Evolutionary conservation across 805 yeast species (phyloP).

Genomic region (Saccharomycodes ludwigii): DNA sequence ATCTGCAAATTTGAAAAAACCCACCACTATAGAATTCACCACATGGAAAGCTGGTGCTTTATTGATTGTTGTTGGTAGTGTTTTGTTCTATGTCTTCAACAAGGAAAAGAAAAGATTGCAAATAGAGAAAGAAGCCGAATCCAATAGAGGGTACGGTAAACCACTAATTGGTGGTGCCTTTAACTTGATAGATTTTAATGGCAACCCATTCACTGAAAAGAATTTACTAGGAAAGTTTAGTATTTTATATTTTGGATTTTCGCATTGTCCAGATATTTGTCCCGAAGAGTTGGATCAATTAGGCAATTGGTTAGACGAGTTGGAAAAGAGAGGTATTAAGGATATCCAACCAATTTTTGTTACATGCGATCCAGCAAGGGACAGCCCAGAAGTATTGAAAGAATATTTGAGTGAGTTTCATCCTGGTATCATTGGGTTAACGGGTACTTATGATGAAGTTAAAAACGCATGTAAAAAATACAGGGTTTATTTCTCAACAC

Average conservation of each 20-base stretch:
- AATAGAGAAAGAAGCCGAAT: constrained; percentile 67
- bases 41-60: constrained; percentile 75
- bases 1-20: constrained; percentile 25
- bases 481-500: constrained; percentile 96
- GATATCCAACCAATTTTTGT: constrained; percentile 73
- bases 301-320: constrained; percentile 49
- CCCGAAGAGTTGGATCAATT: constrained; percentile 95
- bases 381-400: constrained; percentile 72
- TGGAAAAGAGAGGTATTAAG: constrained; percentile 45
- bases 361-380: constrained; percentile 96
- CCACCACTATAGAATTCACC: constrained; percentile 46
- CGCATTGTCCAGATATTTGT: constrained; percentile 97
- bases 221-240: constrained; percentile 70
- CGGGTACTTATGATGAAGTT: constrained; percentile 80
- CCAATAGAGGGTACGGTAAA: constrained; percentile 79
- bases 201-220: constrained; percentile 63
- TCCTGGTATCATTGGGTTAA: constrained; percentile 76
- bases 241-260: constrained; percentile 88
- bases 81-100: constrained; percentile 56
- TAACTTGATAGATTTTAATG: constrained; percentile 55
- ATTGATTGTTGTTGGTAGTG: constrained; percentile 59
- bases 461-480: constrained; percentile 78
- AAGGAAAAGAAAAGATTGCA: constrained; percentile 66
- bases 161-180: constrained; percentile 92
- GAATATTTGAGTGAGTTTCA: constrained; percentile 84